Conservation (phyloP, 139 green algal species). For the Asterochloris sp. region DNA sequence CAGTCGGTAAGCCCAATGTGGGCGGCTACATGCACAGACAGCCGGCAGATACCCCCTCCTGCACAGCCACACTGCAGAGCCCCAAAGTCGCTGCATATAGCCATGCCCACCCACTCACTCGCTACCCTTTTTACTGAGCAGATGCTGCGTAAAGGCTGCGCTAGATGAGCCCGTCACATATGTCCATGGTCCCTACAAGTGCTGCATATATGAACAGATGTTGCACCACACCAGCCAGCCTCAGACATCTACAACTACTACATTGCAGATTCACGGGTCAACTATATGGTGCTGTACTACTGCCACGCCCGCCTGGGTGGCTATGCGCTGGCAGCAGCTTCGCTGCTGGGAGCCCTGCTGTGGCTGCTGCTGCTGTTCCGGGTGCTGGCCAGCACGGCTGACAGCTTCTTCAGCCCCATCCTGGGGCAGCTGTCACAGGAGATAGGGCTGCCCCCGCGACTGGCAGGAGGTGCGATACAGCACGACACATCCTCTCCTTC, state of each 20-base stretch:
- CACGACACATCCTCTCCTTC: neutral
- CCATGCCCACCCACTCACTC: too few species aligned
- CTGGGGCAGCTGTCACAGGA: constrained; percentile 78
- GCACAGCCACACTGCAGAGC: too few species aligned
- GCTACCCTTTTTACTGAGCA: too few species aligned
- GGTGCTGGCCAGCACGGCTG: constrained; percentile 74
- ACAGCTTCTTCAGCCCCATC: constrained; percentile 81
- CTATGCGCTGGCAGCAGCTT: neutral
- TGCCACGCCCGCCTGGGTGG: constrained; percentile 31
- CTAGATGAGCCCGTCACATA: too few species aligned
- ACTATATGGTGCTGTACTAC: constrained; percentile 44
- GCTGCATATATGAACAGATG: too few species aligned
- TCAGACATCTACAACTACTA: neutral
- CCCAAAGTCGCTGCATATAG: too few species aligned
- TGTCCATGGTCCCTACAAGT: too few species aligned
- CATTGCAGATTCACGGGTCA: constrained; percentile 26
- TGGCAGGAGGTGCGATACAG: constrained; percentile 61
- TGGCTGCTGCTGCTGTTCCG: constrained; percentile 66
- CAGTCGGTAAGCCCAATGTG: too few species aligned
- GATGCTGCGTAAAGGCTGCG: too few species aligned
- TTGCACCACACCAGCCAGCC: too few species aligned
- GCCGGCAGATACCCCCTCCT: too few species aligned
- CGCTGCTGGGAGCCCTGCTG: constrained; percentile 16
- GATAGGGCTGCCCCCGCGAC: constrained; percentile 75
- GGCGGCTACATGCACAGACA: too few species aligned